Evolutionary conservation across 169 alveolate species (phyloP).

Genomic region (Cryptosporidium xiaoi): DNA sequence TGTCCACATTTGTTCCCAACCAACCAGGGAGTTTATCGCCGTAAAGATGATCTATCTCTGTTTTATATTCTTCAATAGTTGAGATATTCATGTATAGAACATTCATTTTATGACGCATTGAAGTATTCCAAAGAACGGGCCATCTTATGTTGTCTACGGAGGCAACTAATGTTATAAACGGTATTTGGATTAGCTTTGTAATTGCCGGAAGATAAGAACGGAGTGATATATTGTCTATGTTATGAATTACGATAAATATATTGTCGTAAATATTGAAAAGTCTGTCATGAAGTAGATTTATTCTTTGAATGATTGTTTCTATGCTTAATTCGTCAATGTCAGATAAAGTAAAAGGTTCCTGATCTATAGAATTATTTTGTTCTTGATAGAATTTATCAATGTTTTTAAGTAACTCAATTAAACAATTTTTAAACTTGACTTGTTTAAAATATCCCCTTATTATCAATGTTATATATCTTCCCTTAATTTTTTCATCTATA

Average conservation of each 20-base stretch:
- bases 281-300: constrained; percentile 5
- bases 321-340: constrained; percentile 7
- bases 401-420: constrained; percentile 25
- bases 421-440: constrained; percentile 39
- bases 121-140: constrained; percentile 66
- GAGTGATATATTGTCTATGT: constrained; percentile 49
- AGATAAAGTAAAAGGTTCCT: neutral
- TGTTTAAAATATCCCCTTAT: constrained; percentile 54
- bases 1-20: constrained; percentile 10
- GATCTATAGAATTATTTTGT: neutral
- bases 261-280: neutral
- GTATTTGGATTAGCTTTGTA: constrained; percentile 34
- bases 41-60: constrained; percentile 33
- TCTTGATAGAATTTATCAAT: neutral
- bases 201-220: constrained; percentile 66
- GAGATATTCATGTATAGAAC: constrained; percentile 25
- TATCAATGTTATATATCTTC: constrained; percentile 15
- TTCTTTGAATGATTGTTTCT: constrained; percentile 32
- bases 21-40: constrained; percentile 23
- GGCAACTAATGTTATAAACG: constrained; percentile 16
- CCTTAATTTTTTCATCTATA: constrained; percentile 11
- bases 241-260: constrained; percentile 37
- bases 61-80: constrained; percentile 37
- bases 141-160: constrained; percentile 69
- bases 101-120: constrained; percentile 49